phyloP scores from a whole-genome alignment of 2,329 filamentous ascomycete species.

The Cytospora schulzeri region DNA sequence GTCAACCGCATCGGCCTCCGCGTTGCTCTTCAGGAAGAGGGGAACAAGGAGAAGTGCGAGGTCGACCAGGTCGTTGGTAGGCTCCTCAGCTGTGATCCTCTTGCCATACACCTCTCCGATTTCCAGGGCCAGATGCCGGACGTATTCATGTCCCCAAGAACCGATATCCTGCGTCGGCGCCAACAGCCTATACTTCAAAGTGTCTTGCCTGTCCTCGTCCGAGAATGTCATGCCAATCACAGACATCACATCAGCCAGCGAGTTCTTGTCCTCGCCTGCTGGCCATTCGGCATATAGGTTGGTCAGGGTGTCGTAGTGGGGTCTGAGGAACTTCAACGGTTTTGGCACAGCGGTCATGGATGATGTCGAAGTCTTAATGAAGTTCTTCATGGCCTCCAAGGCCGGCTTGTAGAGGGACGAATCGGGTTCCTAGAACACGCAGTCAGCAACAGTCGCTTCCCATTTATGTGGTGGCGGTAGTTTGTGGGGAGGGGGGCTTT shows the following conservation, averaged over 20 bases:
- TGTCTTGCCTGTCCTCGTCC: slow-evolving; percentile 93
- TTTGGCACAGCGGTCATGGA: slow-evolving; percentile 99
- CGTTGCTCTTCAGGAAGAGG: slow-evolving; percentile 95
- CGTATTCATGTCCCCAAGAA: slow-evolving; percentile 98
- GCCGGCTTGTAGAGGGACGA: slow-evolving; percentile 86
- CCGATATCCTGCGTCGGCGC: slow-evolving; percentile 89
- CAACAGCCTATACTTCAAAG: slow-evolving; percentile 90
- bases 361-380: slow-evolving; percentile 98
- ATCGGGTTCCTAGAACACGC: slow-evolving; percentile 71
- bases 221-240: slow-evolving; percentile 99
- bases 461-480: background rate
- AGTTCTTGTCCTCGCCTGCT: slow-evolving; percentile 79
- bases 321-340: slow-evolving; percentile 94
- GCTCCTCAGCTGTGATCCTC: slow-evolving; percentile 81
- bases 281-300: slow-evolving; percentile 90
- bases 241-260: slow-evolving; percentile 91
- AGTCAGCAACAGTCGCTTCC: slow-evolving; percentile 30
- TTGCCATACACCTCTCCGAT: slow-evolving; percentile 94
- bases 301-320: slow-evolving; percentile 89
- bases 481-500: slow-evolving; percentile 32
- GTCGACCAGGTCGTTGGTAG: slow-evolving; percentile 80
- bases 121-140: slow-evolving; percentile 90
- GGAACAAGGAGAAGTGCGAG: slow-evolving; percentile 85
- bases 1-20: slow-evolving; percentile 96
- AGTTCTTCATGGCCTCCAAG: slow-evolving; percentile 94